These are phyloP conservation scores for Scheffersomyces quercinus DNA, from an alignment of 1,139 yeast genomes.

Conservation along the genomic window DNA sequence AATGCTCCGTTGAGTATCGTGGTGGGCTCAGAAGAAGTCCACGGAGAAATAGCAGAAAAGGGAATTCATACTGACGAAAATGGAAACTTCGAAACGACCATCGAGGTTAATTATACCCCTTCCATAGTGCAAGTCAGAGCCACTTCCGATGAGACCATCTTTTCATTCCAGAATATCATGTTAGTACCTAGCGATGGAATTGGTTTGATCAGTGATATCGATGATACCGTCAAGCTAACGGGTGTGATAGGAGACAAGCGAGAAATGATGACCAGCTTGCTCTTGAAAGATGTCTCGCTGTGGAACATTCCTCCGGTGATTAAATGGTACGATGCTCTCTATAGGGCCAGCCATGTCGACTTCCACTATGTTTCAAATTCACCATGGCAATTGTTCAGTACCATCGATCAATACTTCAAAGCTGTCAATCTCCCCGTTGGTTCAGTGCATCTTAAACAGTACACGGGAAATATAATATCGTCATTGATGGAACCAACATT, in stretches of 20 bases:
- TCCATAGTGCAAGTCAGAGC: conserved; percentile 46
- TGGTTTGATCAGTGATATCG: conserved; percentile 87
- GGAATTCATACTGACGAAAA: conserved; percentile 51
- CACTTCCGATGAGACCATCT: conserved; percentile 43
- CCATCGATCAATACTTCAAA: conserved; percentile 60
- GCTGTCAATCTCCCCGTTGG: conserved; percentile 65
- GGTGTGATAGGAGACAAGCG: conserved; percentile 90
- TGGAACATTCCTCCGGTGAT: conserved; percentile 77
- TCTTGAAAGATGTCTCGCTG: conserved; percentile 60
- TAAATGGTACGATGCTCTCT: conserved; percentile 59
- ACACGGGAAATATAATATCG: conserved; percentile 74
- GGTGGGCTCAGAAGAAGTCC: conserved; percentile 40
- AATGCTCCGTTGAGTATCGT: conserved; percentile 52
- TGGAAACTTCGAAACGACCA: conserved; percentile 56
- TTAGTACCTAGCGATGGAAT: conserved; percentile 52
- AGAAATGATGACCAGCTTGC: conserved; percentile 73
- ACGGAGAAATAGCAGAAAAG: conserved; percentile 19
- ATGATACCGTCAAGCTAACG: conserved; percentile 88
- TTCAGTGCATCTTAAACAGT: conserved; percentile 84
- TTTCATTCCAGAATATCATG: conserved; percentile 45
- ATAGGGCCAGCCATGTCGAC: conserved; percentile 41
- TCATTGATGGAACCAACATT: conserved; percentile 86
- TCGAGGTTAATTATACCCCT: conserved; percentile 58
- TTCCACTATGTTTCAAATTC: conserved; percentile 94
- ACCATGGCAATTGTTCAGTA: conserved; percentile 84